A percentile compares a stretch with the other conserved stretches of the same genome.
Evolutionary conservation across 2,329 filamentous ascomycete genomes (phyloP).

Genomic region (Penicillium sp.): DNA sequence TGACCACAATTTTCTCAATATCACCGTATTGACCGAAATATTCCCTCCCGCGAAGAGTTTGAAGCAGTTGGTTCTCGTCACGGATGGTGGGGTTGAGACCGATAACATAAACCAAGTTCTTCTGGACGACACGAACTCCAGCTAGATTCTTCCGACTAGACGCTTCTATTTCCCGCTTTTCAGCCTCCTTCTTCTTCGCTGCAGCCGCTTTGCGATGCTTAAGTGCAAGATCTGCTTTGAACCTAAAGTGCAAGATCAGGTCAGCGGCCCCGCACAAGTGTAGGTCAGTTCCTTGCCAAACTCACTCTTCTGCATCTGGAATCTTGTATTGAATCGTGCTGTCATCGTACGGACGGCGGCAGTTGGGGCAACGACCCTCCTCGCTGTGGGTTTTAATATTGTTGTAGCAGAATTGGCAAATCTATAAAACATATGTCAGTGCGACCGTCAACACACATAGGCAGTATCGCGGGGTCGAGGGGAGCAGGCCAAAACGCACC

Average conservation of each 20-base stretch:
- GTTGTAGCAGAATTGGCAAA: slow-evolving; percentile 99
- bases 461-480: neutral
- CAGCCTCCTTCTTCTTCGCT: slow-evolving; percentile 85
- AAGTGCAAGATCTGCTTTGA: slow-evolving; percentile 51
- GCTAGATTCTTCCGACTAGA: slow-evolving; percentile 94
- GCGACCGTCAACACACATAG: neutral
- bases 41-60: slow-evolving; percentile 82
- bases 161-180: slow-evolving; percentile 94
- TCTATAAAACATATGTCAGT: slow-evolving; percentile 52
- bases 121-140: slow-evolving; percentile 92
- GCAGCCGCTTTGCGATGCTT: slow-evolving; percentile 93
- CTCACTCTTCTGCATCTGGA: slow-evolving; percentile 90
- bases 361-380: slow-evolving; percentile 97
- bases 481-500: slow-evolving; percentile 55
- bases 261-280: slow-evolving; percentile 22
- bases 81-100: slow-evolving; percentile 86
- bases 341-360: slow-evolving; percentile 90
- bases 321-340: slow-evolving; percentile 97
- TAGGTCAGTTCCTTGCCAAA: slow-evolving; percentile 22
- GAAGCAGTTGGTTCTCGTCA: slow-evolving; percentile 80
- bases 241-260: slow-evolving; percentile 32
- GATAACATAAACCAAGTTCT: slow-evolving; percentile 97
- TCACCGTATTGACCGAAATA: slow-evolving; percentile 99
- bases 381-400: slow-evolving; percentile 94
- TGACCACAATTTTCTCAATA: slow-evolving; percentile 98